Evolutionary conservation across 257 asterid species (phyloP), one percentile per base, ranked within the genome.

Genomic region (Eustoma russellianum): DNA sequence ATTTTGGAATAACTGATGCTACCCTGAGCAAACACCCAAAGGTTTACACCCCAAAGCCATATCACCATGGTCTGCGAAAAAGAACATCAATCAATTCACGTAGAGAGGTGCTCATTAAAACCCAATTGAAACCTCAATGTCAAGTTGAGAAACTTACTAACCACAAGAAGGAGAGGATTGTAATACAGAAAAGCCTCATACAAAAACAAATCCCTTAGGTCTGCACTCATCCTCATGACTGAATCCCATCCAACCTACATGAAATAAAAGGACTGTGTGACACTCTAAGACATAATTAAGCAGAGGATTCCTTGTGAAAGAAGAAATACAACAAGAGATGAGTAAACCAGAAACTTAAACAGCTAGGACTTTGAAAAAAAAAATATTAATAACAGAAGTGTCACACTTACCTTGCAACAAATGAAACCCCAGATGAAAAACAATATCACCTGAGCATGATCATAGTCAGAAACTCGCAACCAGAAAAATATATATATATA

Each of bases 141-240:
- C 30, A 50, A 53, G 16, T 12, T 58, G 43, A 58, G 46, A 70
- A 67, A 56, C 65, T 50, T 65, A 81, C 99, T 83, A 53, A 93
- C 99, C 95, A 83, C 89, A 52, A 93, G 96, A 45, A 92, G 94
- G 61, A 85, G 92, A 49, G 97, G 99, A 72, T 93, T 93, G 62
- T 88, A 93, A 77, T 93, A 93, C 82, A 93, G 79, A 77, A 93
- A 93, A 50, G 92, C 99, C 85, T 93, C 99, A 14, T 93, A 93
- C 38, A 88, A 64, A 80, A 93, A 93, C 61, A 93, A 78, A 70
- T 93, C 96, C 50, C 87, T 83, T 64, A 83, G 79, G 80, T 85
- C 95, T 57, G 62, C 84, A 57, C 96, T 83, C 99, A 93, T 93
- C 83, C 97, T 80, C 97, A 88, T 85, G 61, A 93, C 99, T 46